These are phyloP conservation scores for Trametes cubensis DNA, from an alignment of 768 basidiomycete genomes.

Conservation along the genomic window DNA sequence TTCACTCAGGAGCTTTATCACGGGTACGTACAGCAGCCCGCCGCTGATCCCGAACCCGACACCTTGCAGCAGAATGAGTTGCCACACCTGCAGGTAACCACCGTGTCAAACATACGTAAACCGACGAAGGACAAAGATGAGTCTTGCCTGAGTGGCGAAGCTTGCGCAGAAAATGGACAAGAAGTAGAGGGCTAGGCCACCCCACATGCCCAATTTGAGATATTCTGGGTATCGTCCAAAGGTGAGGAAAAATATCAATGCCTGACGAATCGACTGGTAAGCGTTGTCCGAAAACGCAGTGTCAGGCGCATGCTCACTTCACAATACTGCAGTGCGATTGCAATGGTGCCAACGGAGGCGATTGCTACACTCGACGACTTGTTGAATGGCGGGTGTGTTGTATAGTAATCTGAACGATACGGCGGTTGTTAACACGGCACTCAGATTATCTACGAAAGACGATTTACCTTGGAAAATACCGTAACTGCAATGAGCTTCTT, in stretches of 20 bases:
- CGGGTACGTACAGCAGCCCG: slow-evolving; percentile 23
- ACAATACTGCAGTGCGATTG: slow-evolving; percentile 28
- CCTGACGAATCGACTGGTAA: neutral
- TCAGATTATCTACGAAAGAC: neutral
- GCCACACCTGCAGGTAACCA: slow-evolving; percentile 25
- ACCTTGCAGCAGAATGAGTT: slow-evolving; percentile 29
- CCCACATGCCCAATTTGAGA: slow-evolving; percentile 24
- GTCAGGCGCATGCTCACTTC: slow-evolving; percentile 15
- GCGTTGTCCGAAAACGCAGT: too few relatives aligned
- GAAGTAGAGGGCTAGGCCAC: slow-evolving; percentile 23
- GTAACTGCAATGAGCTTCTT: slow-evolving; percentile 12
- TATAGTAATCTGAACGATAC: slow-evolving; percentile 24
- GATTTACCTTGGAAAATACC: slow-evolving; percentile 30
- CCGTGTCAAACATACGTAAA: neutral
- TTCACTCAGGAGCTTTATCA: slow-evolving; percentile 25
- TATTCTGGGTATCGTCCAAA: slow-evolving; percentile 28
- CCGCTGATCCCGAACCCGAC: slow-evolving; percentile 28
- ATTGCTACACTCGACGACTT: slow-evolving; percentile 22
- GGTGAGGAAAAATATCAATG: slow-evolving; percentile 19
- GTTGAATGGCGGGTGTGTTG: slow-evolving; percentile 27
- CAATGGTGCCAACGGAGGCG: slow-evolving; percentile 26
- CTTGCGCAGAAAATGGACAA: slow-evolving; percentile 25
- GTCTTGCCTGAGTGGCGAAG: slow-evolving; percentile 26
- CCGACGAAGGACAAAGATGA: neutral
- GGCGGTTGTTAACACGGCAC: neutral